Evolutionary conservation across 257 asterid species (phyloP), one percentile per base, ranked within the genome.

Genomic region (Capsicum chinense): DNA sequence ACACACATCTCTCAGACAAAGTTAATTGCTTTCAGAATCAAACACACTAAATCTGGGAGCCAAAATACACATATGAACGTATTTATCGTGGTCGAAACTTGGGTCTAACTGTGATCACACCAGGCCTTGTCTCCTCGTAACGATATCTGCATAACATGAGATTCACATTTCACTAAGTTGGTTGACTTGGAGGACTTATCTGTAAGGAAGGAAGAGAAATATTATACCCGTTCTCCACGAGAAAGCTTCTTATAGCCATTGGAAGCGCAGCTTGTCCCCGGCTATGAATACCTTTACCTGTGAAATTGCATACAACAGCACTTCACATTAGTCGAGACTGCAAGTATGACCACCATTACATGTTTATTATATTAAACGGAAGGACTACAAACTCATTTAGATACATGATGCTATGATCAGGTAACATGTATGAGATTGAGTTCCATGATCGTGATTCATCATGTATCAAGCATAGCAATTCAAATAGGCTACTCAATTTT

Each of bases 241-340:
- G 95, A 87, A 92, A 95, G 91, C 90, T 89, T 89, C 94, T 93
- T 82, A 93, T 80, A 56, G 95, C 93, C 47, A 93, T 71, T 33
- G 98, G 98, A 80, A 95, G 94, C 35, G 98, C 91, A 89, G 96
- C 94, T 83, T 88, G 91, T 83, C 95, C 97, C 81, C 91, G 90
- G 87, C 98, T 93, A 84, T 95, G 97, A 81, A 89, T 95, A 60
- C 98, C 98, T 85, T 89, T 93, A 78, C 98, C 98, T 95, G 96
- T 80, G 39, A 66, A 12, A 79, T 66, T 21, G 81, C 56, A 73
- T 63, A 74, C 19, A 39, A 13, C 17, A 87, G 16, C 64, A 35
- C 64, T 35, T 42, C 78, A 39, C 83, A 17, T 64, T 17, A 70
- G 9, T 39, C 68, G 14, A 26, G 5, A 14, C 63, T 8, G 5